A percentile compares a stretch with the other conserved stretches of the same genome.
These are phyloP conservation scores for Picea glauca DNA, from an alignment of 75 land plant genomes.

Conservation along the genomic window DNA sequence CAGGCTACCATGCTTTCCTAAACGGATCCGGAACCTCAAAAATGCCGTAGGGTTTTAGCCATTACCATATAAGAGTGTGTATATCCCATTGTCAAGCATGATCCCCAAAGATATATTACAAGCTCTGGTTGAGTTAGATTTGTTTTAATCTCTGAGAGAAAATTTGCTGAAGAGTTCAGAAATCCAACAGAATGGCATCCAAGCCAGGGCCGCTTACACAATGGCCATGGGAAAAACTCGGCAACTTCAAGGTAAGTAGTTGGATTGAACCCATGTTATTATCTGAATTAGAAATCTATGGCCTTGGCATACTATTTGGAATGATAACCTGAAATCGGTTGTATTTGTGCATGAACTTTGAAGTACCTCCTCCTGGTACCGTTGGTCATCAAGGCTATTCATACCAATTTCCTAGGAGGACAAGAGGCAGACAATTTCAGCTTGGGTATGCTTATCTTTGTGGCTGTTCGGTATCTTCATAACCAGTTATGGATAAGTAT, in stretches of 20 bases:
- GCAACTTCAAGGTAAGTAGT: slow-evolving; percentile 55
- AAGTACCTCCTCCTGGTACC: slow-evolving; percentile 42
- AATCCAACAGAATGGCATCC: slow-evolving; percentile 32
- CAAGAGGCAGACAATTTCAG: slow-evolving; percentile 15
- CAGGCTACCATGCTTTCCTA: no score
- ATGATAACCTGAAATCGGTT: neutral
- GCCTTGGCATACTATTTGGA: neutral
- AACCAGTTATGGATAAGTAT: slow-evolving; percentile 54
- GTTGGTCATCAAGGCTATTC: slow-evolving; percentile 24
- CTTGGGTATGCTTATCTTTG: slow-evolving; percentile 24
- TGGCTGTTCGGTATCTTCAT: slow-evolving; percentile 33
- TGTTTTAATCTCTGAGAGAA: no score
- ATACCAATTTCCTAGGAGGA: slow-evolving; percentile 19
- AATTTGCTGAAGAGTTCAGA: no score
- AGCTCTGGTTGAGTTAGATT: no score
- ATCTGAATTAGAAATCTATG: neutral
- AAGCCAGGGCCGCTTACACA: slow-evolving; percentile 51
- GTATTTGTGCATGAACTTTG: neutral
- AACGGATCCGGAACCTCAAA: no score
- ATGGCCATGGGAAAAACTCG: slow-evolving; percentile 84
- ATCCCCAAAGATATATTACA: no score
- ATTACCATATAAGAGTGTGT: no score
- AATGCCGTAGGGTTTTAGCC: no score
- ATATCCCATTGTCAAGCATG: no score
- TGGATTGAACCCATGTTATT: neutral